phyloP scores from a whole-genome alignment of 2,329 filamentous ascomycete genomes.

The Fulvia fulva region DNA sequence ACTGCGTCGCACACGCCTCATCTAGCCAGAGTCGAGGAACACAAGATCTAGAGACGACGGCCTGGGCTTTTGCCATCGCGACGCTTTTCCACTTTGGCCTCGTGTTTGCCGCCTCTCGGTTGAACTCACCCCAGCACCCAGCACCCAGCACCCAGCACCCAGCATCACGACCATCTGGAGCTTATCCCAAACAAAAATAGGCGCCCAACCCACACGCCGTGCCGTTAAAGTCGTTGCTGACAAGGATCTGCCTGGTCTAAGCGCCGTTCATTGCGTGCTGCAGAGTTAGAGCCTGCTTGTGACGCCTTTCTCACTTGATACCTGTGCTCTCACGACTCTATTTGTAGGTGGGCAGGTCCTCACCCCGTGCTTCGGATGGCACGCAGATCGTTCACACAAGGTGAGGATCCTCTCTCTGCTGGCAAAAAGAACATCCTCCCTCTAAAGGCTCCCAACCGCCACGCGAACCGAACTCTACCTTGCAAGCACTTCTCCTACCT shows the following conservation, averaged over 20 bases:
- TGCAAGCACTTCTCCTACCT: neutral
- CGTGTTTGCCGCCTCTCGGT: neutral
- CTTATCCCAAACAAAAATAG: neutral
- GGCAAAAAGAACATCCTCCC: neutral
- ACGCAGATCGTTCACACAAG: neutral
- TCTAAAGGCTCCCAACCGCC: neutral
- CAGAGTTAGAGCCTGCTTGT: neutral
- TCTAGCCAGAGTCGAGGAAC: too few relatives aligned
- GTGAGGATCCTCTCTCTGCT: neutral
- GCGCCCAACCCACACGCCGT: neutral
- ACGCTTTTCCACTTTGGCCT: too few relatives aligned
- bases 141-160: too few relatives aligned
- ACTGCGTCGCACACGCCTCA: neutral
- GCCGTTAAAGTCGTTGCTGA: neutral
- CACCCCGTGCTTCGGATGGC: neutral
- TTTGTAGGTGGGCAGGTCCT: neutral
- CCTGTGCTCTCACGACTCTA: neutral
- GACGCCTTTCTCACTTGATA: neutral
- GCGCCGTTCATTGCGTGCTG: neutral
- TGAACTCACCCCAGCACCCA: neutral
- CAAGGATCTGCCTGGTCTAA: neutral
- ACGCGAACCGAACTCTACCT: neutral
- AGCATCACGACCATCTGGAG: neutral
- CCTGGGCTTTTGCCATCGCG: too few relatives aligned
- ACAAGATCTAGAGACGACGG: too few relatives aligned